A percentile compares a stretch with the other conserved stretches of the same genome.
phyloP scores from a whole-genome alignment of 768 basidiomycete genomes.

The Lentinula edodes region DNA sequence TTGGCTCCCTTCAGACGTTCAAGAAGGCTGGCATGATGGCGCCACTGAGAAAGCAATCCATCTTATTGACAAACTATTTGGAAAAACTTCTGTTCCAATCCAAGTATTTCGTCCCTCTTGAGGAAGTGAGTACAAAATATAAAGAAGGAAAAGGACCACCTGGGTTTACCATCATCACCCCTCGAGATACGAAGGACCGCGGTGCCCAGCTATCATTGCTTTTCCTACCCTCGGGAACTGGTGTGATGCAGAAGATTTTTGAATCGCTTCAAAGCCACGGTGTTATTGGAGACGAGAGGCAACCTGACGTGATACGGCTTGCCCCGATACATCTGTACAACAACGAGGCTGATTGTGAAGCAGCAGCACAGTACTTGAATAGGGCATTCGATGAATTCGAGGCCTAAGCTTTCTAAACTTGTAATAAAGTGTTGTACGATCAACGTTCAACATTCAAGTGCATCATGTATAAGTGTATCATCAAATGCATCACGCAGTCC shows the following conservation, averaged over 20 bases:
- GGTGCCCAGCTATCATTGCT: constrained; percentile 88
- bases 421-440: not conserved
- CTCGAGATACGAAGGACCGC: constrained; percentile 54
- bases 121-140: constrained; percentile 18
- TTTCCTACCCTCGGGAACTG: constrained; percentile 58
- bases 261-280: constrained; percentile 57
- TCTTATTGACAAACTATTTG: constrained; percentile 65
- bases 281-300: constrained; percentile 87
- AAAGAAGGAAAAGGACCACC: constrained; percentile 21
- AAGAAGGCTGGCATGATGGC: constrained; percentile 72
- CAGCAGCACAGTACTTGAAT: constrained; percentile 62
- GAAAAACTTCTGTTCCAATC: constrained; percentile 59
- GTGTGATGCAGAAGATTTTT: constrained; percentile 68
- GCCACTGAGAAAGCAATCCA: constrained; percentile 62
- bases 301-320: constrained; percentile 88
- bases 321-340: constrained; percentile 88
- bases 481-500: not conserved
- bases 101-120: constrained; percentile 53
- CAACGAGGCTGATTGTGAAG: constrained; percentile 69
- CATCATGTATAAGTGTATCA: not conserved
- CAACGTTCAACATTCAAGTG: not conserved
- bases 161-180: constrained; percentile 92
- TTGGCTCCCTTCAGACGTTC: constrained; percentile 81
- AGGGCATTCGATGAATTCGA: constrained; percentile 38
- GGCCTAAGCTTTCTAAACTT: no score